Evolutionary conservation across 306 rosid genomes (phyloP).

Genomic region (Leucaena leucocephala): DNA sequence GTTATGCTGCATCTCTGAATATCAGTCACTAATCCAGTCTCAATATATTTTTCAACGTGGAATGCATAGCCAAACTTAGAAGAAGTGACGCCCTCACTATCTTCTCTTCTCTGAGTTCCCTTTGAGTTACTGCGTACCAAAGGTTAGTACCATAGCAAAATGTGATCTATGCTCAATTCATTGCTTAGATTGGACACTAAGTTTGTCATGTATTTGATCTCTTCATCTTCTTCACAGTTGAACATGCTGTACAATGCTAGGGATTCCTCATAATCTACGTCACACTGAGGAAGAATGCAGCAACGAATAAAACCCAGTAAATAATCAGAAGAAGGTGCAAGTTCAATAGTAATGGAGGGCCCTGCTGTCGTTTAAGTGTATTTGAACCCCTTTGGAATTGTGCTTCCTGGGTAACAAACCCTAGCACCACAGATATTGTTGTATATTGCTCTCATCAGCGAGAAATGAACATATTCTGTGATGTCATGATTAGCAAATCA

Average conservation of each 20-base stretch:
- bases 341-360: not conserved
- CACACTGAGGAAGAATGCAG: not conserved
- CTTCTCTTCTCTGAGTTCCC: not conserved
- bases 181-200: not conserved
- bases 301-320: not conserved
- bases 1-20: not conserved
- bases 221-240: not conserved
- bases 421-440: not conserved
- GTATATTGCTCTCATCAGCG: not conserved
- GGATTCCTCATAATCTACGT: not conserved
- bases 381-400: not conserved
- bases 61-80: not conserved
- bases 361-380: not conserved
- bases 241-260: not conserved
- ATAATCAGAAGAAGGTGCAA: not conserved
- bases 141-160: not conserved
- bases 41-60: not conserved
- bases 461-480: not conserved
- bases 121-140: not conserved
- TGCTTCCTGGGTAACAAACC: not conserved
- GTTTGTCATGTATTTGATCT: not conserved
- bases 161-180: not conserved
- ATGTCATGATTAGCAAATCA: not conserved
- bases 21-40: not conserved
- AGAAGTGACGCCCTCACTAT: not conserved